Evolutionary conservation across 1,139 yeast genomes (phyloP).

Genomic region (Lodderomyces jiufengensis): DNA sequence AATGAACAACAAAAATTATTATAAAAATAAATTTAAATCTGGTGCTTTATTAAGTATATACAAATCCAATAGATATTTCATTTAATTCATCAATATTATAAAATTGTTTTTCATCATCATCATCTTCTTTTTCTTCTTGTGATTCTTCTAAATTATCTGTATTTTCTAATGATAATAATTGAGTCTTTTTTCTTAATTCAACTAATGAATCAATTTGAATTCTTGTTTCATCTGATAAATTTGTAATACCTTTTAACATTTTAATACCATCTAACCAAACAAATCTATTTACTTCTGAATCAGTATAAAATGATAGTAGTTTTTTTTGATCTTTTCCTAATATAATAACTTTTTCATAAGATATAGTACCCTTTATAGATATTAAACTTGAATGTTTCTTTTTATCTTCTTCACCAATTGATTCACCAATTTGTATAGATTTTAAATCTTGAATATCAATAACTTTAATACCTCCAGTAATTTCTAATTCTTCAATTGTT

Average conservation of each 20-base stretch:
- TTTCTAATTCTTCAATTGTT: constrained; percentile 51
- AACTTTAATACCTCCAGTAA: constrained; percentile 25
- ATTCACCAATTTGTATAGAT: constrained; percentile 42
- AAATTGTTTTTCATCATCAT: no score
- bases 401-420: constrained; percentile 38
- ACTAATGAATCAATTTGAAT: constrained; percentile 55
- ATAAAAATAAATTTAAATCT: not conserved
- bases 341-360: constrained; percentile 53
- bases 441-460: constrained; percentile 40
- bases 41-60: not conserved
- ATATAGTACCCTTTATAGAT: constrained; percentile 50
- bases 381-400: constrained; percentile 40
- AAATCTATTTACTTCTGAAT: constrained; percentile 65
- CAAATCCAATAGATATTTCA: no score
- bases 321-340: constrained; percentile 39
- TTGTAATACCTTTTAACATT: constrained; percentile 45
- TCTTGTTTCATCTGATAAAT: constrained; percentile 56
- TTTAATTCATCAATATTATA: no score
- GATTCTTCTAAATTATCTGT: no score
- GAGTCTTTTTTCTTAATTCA: constrained; percentile 62
- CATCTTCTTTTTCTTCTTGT: no score
- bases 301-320: constrained; percentile 61
- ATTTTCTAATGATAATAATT: constrained; percentile 51
- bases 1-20: constrained; percentile 5
- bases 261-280: constrained; percentile 82